Base-by-base conservation (phyloP, 768 basidiomycete species). In the Macrocybe gigantea region DNA sequence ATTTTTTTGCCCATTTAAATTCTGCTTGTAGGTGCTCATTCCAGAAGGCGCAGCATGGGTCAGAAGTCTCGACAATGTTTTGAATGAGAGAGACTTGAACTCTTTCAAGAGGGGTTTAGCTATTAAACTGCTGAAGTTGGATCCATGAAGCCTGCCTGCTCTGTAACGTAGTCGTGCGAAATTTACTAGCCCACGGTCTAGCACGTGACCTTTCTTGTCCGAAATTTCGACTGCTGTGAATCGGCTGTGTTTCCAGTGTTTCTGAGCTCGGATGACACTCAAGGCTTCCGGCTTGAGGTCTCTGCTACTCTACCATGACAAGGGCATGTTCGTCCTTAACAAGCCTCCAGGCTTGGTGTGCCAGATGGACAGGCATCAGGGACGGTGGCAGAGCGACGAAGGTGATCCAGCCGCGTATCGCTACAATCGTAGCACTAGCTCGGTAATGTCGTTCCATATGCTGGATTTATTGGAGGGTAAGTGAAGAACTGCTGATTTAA, bases 341-440 rank as follows among this genome's bases (percentile, higher is more conserved):
- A 85, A 85, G 57, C 82, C 83, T 3, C 69, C 78, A 3, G 75
- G 71, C 14, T 65, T 85, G 37, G 59, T 79, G 9, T 81, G 78
- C 48, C 83, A 84, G 61, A 57, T 71, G 43, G 58, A 61, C 38
- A 35, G 32, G 15, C 44, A 30, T 38, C 15, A 41, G 41, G 34
- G 7, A 11, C 48, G 7, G 37, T 15, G 33, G 42, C 45, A 53
- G 53, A 53, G 65, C 60, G 71, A 41, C 50, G 64, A 34, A 56
- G 60, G 33, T 41, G 29, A 22, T 22, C 22, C 22, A 22, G 22
- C 22, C 22, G 22, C 22, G 22, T 22, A 22, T 22, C 22, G 22
- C 22, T 22, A 22, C 22, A 22, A 22, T 22, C 22, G 22, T 22
- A 22, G 4, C 1, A 22, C 22, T 22, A 22, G 22, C 22, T 22